Base-by-base conservation (phyloP, 768 basidiomycete genomes). In the Cystobasidium tubakii region DNA sequence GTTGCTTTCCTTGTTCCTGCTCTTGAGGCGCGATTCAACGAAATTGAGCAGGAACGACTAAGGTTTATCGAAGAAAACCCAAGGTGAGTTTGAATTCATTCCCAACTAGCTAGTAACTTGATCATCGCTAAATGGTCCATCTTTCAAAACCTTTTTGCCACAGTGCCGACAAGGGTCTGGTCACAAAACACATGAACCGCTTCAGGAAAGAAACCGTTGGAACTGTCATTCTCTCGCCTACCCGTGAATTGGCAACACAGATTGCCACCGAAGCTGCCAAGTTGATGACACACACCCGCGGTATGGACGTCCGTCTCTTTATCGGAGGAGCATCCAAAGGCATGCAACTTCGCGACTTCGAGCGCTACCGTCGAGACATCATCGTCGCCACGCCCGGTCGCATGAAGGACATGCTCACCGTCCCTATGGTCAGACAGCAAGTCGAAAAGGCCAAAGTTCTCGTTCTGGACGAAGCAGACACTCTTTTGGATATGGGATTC, bases 311-410 rank as follows among this genome's bases (percentile, higher is more conserved):
- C 33, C 85, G 86, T 74, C 81, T 94, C 17, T 84, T 95, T 55
- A 86, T 89, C 62, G 94, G 93, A 13, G 93, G 94, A 12, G 83
- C 84, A 53, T 86, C 85, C 80, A 89, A 88, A 80, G 67, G 83
- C 0, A 76, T 75, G 34, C 93, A 97, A 81, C 80, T 92, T 78
- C 83, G 86, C 9, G 85, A 87, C 0, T 96, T 87, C 86, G 83
- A 82, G 77, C 80, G 81, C 21, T 85, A 86, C 1, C 86, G 87
- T 82, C 55, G 87, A 88, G 81, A 78, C 76, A 79, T 83, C 44
- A 73, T 82, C 55, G 81, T 83, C 33, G 82, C 82, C 42, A 84
- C 83, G 0, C 83, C 83, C 1, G 83, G 83, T 15, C 80, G 83
- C 39, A 74, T 82, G 70, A 70, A 82, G 44, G 83, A 83, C 74